phyloP scores from a whole-genome alignment of 176 grass and related monocot genomes.

The Eleusine coracana region DNA sequence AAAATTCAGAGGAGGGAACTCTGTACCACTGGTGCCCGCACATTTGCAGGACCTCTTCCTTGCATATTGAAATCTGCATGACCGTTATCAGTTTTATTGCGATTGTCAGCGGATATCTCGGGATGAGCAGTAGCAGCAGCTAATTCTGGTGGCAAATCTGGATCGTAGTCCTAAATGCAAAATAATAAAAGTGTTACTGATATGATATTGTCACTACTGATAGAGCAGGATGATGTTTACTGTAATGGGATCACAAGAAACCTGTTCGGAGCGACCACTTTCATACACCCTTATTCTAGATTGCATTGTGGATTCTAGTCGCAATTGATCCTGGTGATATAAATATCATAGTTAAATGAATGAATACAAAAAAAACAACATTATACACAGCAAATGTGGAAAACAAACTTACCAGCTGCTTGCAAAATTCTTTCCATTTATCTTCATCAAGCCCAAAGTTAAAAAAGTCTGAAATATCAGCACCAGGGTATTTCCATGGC shows the following conservation, averaged over 20 bases:
- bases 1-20: constrained; percentile 7
- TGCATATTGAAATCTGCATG: constrained; percentile 62
- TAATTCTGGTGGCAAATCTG: constrained; percentile 98
- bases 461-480: constrained; percentile 86
- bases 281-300: constrained; percentile 98
- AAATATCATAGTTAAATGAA: constrained; percentile 21
- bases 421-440: constrained; percentile 97
- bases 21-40: constrained; percentile 60
- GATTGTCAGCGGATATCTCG: constrained; percentile 58
- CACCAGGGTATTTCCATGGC: constrained; percentile 93
- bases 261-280: constrained; percentile 95
- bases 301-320: constrained; percentile 98
- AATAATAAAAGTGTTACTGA: constrained; percentile 34
- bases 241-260: constrained; percentile 31
- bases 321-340: constrained; percentile 72
- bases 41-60: constrained; percentile 60
- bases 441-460: constrained; percentile 94
- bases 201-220: constrained; percentile 31
- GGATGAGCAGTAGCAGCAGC: constrained; percentile 84
- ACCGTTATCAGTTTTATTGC: constrained; percentile 53
- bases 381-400: constrained; percentile 12
- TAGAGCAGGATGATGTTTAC: constrained; percentile 5
- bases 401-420: constrained; percentile 68
- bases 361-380: neutral
- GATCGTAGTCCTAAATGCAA: constrained; percentile 81